Percentiles rank a stretch among this genome's conserved stretches.
Conservation (phyloP, 306 rosid genomes). For the Potentilla sterilis region DNA sequence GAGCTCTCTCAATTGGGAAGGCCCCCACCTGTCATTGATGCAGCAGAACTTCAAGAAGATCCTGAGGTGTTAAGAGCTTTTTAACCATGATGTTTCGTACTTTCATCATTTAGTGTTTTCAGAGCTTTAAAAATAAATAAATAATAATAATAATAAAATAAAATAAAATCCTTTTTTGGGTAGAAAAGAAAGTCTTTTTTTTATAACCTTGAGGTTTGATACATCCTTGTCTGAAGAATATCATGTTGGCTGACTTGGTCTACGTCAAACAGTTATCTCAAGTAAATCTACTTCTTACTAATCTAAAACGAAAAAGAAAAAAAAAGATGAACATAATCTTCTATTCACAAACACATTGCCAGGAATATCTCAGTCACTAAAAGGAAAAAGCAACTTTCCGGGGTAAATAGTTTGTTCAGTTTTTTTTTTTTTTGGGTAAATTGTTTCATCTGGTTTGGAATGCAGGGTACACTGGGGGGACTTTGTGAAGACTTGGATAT, state of each 20-base stretch:
- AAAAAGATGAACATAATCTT: neutral
- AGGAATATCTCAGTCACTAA: neutral
- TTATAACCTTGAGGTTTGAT: neutral
- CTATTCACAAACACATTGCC: neutral
- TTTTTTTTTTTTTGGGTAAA: neutral
- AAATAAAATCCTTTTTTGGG: neutral
- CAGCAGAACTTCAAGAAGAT: slow-evolving; percentile 61
- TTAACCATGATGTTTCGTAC: neutral
- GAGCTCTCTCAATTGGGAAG: slow-evolving; percentile 64
- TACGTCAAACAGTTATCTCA: neutral
- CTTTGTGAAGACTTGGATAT: slow-evolving; percentile 72
- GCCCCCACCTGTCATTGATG: slow-evolving; percentile 64
- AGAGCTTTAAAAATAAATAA: neutral
- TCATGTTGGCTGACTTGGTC: neutral
- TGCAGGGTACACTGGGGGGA: slow-evolving; percentile 58
- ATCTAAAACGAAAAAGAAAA: neutral
- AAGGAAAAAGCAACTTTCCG: neutral
- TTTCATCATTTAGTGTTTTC: neutral
- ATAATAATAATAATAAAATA: too few species aligned
- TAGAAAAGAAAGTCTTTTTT: neutral
- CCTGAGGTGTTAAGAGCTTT: slow-evolving; percentile 57
- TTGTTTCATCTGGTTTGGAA: slow-evolving; percentile 20
- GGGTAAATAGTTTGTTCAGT: neutral
- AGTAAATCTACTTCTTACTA: neutral
- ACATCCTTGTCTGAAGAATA: neutral